Base-by-base conservation (phyloP, 2,329 filamentous ascomycete species). In the Aaosphaeria pasadenensis region DNA sequence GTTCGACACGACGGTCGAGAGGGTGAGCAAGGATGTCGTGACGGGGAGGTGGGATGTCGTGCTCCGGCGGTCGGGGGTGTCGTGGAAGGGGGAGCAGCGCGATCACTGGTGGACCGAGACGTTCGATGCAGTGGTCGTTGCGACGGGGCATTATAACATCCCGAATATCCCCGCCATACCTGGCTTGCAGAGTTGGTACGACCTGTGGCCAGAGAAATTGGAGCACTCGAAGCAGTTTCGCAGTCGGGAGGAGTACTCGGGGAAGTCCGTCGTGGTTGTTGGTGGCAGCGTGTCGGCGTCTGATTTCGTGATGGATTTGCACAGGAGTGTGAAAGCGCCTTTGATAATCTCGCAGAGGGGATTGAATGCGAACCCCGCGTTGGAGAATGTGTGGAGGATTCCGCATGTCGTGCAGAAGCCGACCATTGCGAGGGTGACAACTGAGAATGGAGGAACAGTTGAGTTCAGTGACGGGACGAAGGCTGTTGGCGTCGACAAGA, bases 111-210 rank as follows among this genome's bases (percentile, higher is more conserved):
- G 69, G 72, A 51, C 62, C 24, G 67, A 75, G 51, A 53, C 49
- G 0, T 75, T 74, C 24, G 88, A 92, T 65, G 88, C 88, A 4
- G 79, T 92, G 5, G 81, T 91, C 2, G 80, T 89, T 11, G 86
- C 88, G 9, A 88, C 82, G 47, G 89, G 89, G 0, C 88, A 92
- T 67, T 91, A 88, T 64, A 80, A 80, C 5, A 80, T 85, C 2
- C 84, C 86, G 0, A 84, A 80, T 62, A 74, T 91, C 31, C 89
- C 89, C 0, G 69, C 78, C 5, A 79, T 88, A 44, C 66, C 73
- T 29, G 83, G 82, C 7, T 79, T 91, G 9, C 57, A 67, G 30
- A 75, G 73, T 2, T 91, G 88, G 69, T 75, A 85, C 53, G 56
- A 71, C 29, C 67, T 74, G 1, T 80, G 88, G 49, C 85, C 86